These are phyloP conservation scores for Pleurotus pulmonarius DNA, from an alignment of 768 basidiomycete species.

Conservation along the genomic window DNA sequence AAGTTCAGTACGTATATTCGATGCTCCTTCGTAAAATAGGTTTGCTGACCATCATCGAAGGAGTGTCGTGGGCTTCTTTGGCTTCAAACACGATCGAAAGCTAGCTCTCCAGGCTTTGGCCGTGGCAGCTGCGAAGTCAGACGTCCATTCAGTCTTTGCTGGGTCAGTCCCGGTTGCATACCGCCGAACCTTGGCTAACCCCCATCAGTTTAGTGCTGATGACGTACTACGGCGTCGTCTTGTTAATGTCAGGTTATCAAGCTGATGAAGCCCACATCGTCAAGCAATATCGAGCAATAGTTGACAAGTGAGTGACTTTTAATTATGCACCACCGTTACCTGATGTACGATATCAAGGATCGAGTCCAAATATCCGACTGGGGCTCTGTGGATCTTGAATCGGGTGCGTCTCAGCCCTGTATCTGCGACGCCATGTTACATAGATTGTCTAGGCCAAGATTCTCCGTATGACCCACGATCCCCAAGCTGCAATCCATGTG, in stretches of 20 bases:
- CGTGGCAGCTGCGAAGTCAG: slow-evolving; percentile 60
- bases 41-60: slow-evolving; percentile 25
- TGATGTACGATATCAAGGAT: slow-evolving; percentile 30
- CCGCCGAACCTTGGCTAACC: not conserved
- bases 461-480: slow-evolving; percentile 63
- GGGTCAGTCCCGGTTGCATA: slow-evolving; percentile 44
- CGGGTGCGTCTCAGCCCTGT: slow-evolving; percentile 32
- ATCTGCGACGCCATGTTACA: not conserved
- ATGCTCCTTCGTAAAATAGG: slow-evolving; percentile 11
- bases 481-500: slow-evolving; percentile 61
- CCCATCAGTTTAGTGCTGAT: slow-evolving; percentile 62
- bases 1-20: slow-evolving; percentile 44
- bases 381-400: slow-evolving; percentile 73
- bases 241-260: slow-evolving; percentile 71
- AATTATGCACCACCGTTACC: not conserved
- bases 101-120: slow-evolving; percentile 67
- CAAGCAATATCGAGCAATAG: slow-evolving; percentile 57
- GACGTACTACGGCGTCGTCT: slow-evolving; percentile 73
- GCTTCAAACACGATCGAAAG: slow-evolving; percentile 69
- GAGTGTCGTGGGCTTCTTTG: slow-evolving; percentile 69
- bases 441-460: slow-evolving; percentile 56
- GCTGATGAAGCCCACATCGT: slow-evolving; percentile 67
- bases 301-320: slow-evolving; percentile 48
- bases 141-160: slow-evolving; percentile 75
- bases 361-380: slow-evolving; percentile 55